Evolutionary conservation across 1,139 yeast species (phyloP).

Genomic region (Suhomyces choctaworum): DNA sequence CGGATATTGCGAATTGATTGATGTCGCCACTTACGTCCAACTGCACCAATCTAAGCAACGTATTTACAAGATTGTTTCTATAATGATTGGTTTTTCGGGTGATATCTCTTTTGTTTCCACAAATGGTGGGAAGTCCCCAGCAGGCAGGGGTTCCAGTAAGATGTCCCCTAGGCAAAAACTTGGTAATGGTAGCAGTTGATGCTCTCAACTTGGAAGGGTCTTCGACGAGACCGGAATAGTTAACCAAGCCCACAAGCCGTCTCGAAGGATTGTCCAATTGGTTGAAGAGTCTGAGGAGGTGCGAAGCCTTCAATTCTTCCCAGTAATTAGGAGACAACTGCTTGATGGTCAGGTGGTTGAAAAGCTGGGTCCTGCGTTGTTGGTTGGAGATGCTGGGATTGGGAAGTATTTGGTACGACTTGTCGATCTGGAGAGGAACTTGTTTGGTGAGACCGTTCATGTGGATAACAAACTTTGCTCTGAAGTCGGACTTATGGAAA

Average conservation of each 20-base stretch:
- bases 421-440: conserved; percentile 29
- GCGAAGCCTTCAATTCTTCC: conserved; percentile 41
- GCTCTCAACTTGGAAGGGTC: conserved; percentile 18
- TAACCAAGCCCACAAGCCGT: conserved; percentile 39
- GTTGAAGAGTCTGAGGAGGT: conserved; percentile 31
- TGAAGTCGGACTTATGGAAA: conserved; percentile 49
- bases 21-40: conserved; percentile 21
- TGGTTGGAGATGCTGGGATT: conserved; percentile 11
- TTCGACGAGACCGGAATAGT: conserved; percentile 25
- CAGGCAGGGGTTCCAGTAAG: conserved; percentile 29
- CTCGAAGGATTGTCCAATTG: conserved; percentile 37
- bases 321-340: conserved; percentile 27
- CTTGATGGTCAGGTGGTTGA: conserved; percentile 22
- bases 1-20: conserved; percentile 24
- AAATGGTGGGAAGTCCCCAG: conserved; percentile 33
- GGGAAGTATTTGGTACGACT: conserved; percentile 31
- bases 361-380: conserved; percentile 20
- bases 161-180: conserved; percentile 30
- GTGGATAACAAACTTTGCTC: conserved; percentile 35
- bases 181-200: conserved; percentile 23
- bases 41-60: conserved; percentile 26
- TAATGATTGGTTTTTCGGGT: conserved; percentile 31
- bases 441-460: conserved; percentile 22
- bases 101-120: conserved; percentile 28
- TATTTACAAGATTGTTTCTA: conserved; percentile 37